Evolutionary conservation across 139 green algal genomes (phyloP), one percentile per base, ranked within the genome.

Genomic region (Pseudopediastrum boryanum): DNA sequence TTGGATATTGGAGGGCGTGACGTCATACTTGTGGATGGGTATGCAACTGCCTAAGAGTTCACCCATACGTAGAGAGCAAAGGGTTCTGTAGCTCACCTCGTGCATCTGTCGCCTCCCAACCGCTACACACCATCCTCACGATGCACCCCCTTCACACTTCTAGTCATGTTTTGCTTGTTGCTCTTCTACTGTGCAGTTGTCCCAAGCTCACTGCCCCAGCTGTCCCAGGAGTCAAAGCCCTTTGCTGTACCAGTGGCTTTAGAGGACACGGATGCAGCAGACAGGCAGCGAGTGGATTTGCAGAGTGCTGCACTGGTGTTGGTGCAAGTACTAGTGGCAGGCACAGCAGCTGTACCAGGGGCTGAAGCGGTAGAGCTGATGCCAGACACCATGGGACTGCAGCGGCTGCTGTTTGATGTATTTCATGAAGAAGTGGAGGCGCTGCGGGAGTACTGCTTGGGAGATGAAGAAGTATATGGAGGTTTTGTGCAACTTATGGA

Each of bases 381-480:
- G 12, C 38, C 33, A 4, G 35, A 63, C 3, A 72, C 21, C 12
- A 35, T 27, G 61, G 61, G 33, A 35, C 61, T 70, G 61, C 61
- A 75, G 50, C 76, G 76, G 50, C 67, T 82, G 62, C 46, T 81
- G 61, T 81, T 81, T 67, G 74, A 81, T 38, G 74, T 81, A 3
- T 81, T 81, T 16, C 74, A 81, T 41, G 74, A 81, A 33, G 74
- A 81, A 25, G 42, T 81, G 10, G 38, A 7, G 12, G 25, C 65
- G 41, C 73, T 81, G 46, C 72, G 63, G 74, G 74, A 71, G 61
- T 81, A 81, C 62, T 81, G 74, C 65, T 25, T 74, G 48, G 38
- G 38, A 29, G 67, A 59, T 19, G 5, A 36, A 13, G 38, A 39
- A n/a, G 25, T 10, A n/a, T 68, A 54, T 38, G 4, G 43, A 16